phyloP scores from a whole-genome alignment of 164 flowering plant species.

The Litsea cubeba region DNA sequence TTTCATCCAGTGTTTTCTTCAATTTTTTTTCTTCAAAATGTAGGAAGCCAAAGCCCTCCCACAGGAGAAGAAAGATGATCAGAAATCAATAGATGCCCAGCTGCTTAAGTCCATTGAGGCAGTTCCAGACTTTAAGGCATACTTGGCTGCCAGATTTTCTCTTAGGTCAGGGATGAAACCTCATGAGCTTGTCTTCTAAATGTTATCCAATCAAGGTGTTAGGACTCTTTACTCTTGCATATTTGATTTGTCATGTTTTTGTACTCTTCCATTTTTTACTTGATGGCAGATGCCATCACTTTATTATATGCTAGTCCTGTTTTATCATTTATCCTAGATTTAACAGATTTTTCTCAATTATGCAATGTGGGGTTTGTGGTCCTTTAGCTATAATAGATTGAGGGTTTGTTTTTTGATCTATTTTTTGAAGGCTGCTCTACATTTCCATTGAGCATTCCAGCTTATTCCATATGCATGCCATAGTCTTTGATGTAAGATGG shows the following conservation, averaged over 20 bases:
- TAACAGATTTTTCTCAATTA: too few species aligned
- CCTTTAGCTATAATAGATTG: too few species aligned
- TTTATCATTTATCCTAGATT: not conserved
- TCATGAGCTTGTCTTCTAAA: conserved; percentile 68
- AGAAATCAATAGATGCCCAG: conserved; percentile 50
- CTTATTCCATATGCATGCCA: too few species aligned
- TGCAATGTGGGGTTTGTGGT: not conserved
- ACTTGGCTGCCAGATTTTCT: conserved; percentile 54
- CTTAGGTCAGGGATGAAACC: conserved; percentile 77
- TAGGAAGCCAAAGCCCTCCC: conserved; percentile 64
- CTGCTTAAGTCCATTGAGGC: conserved; percentile 52
- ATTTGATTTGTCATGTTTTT: not conserved
- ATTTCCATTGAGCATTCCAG: too few species aligned
- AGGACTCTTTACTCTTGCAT: not conserved
- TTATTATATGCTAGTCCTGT: not conserved
- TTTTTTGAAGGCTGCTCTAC: too few species aligned
- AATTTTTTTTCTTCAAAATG: conserved; percentile 7
- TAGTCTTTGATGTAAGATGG: too few species aligned
- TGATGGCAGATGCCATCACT: not conserved
- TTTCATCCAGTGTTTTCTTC: not conserved
- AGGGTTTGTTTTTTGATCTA: too few species aligned
- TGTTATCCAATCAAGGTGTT: not conserved
- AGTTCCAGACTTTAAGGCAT: conserved; percentile 61
- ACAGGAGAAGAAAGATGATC: conserved; percentile 61
- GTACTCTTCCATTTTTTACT: not conserved